Base-by-base conservation (phyloP, 2,329 filamentous ascomycete species). In the Zymoseptoria ardabiliae region DNA sequence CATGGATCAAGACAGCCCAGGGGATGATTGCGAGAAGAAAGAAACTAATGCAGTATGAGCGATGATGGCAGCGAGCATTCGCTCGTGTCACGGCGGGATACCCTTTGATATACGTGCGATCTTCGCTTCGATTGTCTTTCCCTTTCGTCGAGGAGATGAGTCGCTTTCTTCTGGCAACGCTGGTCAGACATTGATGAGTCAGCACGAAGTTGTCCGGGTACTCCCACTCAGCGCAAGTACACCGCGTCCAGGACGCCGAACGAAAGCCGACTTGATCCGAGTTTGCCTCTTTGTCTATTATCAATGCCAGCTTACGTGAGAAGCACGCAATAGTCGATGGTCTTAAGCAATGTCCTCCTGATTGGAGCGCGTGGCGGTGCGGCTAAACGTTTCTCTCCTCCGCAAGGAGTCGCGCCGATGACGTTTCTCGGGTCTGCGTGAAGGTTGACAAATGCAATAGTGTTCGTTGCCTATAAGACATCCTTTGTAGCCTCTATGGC, bases 321-420 rank as follows among this genome's bases (percentile, higher is more conserved):
- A n/a, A 60, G 58, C 58, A 60, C 55, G 58, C 58, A 60, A 60
- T 53, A 30, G 25, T 53, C 20, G 49, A 22, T 22, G 30, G 25
- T 53, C 59, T 61, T 61, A 58, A 61, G 59, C 59, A 61, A 35
- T 41, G 20, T 21, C 17, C 11, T 28, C 25, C 23, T 59, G 52
- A 61, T 61, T 61, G 60, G 60, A 57, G 57, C 50, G 57, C 54
- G 30, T 20, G 8, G 30, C 19, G 10, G 25, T 25, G 49, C 48
- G 49, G 53, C 57, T 53, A 35, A 48, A 22, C 23, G 54, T 49
- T 45, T 49, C 55, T 41, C 48, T 53, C 22, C 55, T 57, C 55
- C 55, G 55, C 55, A 25, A 10, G 53, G 9, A 28, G 25, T 28
- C 25, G 25, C 25, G 25, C 25, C 25, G 35, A 45, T 45, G 35